phyloP scores from a whole-genome alignment of 805 yeast genomes.

The Komagataella mondaviorum region DNA sequence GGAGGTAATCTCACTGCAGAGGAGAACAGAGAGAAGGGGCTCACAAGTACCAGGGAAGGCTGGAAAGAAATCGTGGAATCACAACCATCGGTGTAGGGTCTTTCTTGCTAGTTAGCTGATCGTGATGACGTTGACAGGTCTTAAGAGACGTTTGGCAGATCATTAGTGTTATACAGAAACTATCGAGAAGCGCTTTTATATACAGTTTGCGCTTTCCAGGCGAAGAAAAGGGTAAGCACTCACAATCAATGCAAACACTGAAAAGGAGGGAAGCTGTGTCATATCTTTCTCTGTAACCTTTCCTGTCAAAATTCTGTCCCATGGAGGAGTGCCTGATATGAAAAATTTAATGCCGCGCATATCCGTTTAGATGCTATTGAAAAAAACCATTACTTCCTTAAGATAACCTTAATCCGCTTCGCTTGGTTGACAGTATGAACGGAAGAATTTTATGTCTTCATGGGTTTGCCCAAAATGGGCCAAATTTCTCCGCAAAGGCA shows the following conservation, averaged over 20 bases:
- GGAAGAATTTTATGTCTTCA: slow-evolving; percentile 72
- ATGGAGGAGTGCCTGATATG: not conserved
- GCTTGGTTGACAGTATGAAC: slow-evolving; percentile 5
- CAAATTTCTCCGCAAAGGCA: slow-evolving; percentile 76
- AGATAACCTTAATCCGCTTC: not conserved
- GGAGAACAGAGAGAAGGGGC: not conserved
- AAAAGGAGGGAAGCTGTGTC: not conserved
- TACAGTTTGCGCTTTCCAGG: too few species aligned
- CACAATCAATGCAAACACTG: not conserved
- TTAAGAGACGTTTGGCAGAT: too few species aligned
- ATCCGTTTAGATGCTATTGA: not conserved
- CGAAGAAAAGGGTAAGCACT: not conserved
- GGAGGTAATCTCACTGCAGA: not conserved
- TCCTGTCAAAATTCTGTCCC: not conserved
- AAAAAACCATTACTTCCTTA: too few species aligned
- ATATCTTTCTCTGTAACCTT: not conserved
- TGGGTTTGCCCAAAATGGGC: slow-evolving; percentile 80
- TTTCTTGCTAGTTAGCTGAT: too few species aligned
- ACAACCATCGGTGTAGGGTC: too few species aligned
- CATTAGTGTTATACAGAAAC: too few species aligned
- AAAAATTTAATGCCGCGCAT: not conserved
- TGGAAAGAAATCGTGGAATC: not conserved
- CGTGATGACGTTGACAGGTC: too few species aligned
- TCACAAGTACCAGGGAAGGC: not conserved
- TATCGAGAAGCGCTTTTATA: too few species aligned